Base-by-base conservation (phyloP, 2,329 filamentous ascomycete genomes). In the Nectriaceae sp. region DNA sequence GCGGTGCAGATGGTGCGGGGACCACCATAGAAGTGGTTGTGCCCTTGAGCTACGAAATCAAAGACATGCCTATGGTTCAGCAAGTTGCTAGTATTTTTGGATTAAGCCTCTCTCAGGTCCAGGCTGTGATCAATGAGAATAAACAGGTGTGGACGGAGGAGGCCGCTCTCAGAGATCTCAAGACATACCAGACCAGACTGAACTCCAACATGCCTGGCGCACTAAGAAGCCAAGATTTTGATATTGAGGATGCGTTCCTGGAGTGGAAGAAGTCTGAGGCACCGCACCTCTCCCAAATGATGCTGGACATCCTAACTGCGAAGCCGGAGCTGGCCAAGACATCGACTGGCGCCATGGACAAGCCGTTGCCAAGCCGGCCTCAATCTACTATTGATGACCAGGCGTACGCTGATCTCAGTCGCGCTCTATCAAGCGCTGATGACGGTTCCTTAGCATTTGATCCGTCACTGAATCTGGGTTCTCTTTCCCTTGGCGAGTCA, bases 61-160 rank as follows among this genome's bases (percentile, higher is more conserved):
- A 94, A 70, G 94, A 99, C 66, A 99, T 99, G 94, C 87, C 87
- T 31, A 81, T 97, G 71, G 94, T 96, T 21, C 87, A 94, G 66
- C 82, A 87, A 29, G 92, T 99, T 21, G 89, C 88, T 42, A 86
- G 81, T 60, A 89, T 97, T 54, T 99, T 97, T 70, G 88, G 88
- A 38, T 78, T 93, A 50, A 84, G 85, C 37, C 84, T 88, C 56
- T 84, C 85, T 2, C 85, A 94, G 57, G 87, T 92, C 5, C 94
- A 99, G 71, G 81, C 82, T 37, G 92, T 97, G 62, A 89, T 99
- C 64, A 88, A 96, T 68, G 81, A 84, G 41, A 83, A 96, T 69
- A 88, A 87, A 57, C 78, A 83, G 4, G 70, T 82, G 2, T 99
- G 94, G 94, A 97, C 90, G 1, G 91, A 96, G 65, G 90, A 93